These are phyloP conservation scores for Colletotrichum sp. DNA, from an alignment of 2,329 filamentous ascomycete species.

Conservation along the genomic window DNA sequence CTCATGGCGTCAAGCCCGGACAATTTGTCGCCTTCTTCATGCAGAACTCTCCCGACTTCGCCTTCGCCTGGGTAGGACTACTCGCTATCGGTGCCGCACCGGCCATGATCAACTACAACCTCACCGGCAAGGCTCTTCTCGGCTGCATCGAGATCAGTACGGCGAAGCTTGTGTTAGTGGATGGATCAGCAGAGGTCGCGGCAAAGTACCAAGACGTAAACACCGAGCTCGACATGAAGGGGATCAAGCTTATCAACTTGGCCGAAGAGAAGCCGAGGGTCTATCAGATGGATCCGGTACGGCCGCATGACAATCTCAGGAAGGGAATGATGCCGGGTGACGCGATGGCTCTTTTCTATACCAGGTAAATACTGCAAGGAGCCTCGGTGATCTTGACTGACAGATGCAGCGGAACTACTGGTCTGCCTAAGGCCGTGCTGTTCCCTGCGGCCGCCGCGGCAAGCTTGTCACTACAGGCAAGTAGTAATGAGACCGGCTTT, in stretches of 20 bases:
- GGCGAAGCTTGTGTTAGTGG: slow-evolving; percentile 62
- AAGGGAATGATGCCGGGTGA: slow-evolving; percentile 53
- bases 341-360: slow-evolving; percentile 73
- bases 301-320: slow-evolving; percentile 62
- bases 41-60: slow-evolving; percentile 70
- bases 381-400: not conserved
- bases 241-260: slow-evolving; percentile 62
- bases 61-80: slow-evolving; percentile 69
- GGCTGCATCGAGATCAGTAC: slow-evolving; percentile 68
- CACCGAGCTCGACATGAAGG: slow-evolving; percentile 50
- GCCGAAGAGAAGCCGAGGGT: slow-evolving; percentile 35
- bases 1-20: slow-evolving; percentile 61
- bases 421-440: slow-evolving; percentile 73
- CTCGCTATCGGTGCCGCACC: slow-evolving; percentile 72
- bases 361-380: slow-evolving; percentile 31
- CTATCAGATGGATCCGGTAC: slow-evolving; percentile 50
- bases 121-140: slow-evolving; percentile 66
- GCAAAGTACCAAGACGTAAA: slow-evolving; percentile 63
- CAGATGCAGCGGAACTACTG: slow-evolving; percentile 68
- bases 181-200: slow-evolving; percentile 58
- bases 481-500: fast-evolving
- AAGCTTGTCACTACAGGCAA: slow-evolving; percentile 6
- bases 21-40: slow-evolving; percentile 72
- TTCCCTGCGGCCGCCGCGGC: slow-evolving; percentile 57
- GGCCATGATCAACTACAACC: slow-evolving; percentile 74